Base-by-base conservation (phyloP, 257 asterid genomes). In the Solanum raphanifolium region DNA sequence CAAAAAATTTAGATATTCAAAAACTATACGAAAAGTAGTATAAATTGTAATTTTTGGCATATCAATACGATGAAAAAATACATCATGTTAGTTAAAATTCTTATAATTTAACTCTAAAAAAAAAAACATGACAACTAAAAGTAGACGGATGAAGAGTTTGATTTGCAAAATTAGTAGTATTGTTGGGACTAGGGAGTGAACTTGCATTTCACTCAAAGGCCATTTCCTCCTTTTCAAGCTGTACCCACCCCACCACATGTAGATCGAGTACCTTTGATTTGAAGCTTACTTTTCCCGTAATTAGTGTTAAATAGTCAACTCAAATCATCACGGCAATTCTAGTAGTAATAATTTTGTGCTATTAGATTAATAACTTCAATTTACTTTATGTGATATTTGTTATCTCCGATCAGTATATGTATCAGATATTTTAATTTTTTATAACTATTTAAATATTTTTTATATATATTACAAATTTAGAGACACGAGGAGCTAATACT, bases 51-150 rank as follows among this genome's bases (percentile, higher is more conserved):
- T 16, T 2, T 5, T 52, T 52, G 0, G 0, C 9, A 16, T 16
- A 16, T 16, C 9, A 16, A 52, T 52, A 52, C 4, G 1, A 52
- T 52, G 4, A 16, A 16, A 48, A 52, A 16, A 16, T 16, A 2
- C 7, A 52, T 16, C 0, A 16, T 5, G 1, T 16, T 52, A 16
- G 0, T 16, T 0, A 52, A 16, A 16, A 16, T 6, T 52, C 9
- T 52, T 16, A 0, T 52, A 52, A 5, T 5, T 16, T 0, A 6
- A 16, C 62, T 16, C 8, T 5, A 15, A 15, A 52, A 48, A 15
- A 2, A 0, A 6, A 2, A 15, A 1, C 0, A 52, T 6, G 0
- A 52, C 0, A 52, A 5, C 0, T 52, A 52, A 52, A 48, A 52
- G 0, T 36, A 7, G 12, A 7, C 20, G 9, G 4, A 38, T 9